These are phyloP conservation scores for Pseudohalonectria lignicola DNA, from an alignment of 2,329 filamentous ascomycete species.

Conservation along the genomic window DNA sequence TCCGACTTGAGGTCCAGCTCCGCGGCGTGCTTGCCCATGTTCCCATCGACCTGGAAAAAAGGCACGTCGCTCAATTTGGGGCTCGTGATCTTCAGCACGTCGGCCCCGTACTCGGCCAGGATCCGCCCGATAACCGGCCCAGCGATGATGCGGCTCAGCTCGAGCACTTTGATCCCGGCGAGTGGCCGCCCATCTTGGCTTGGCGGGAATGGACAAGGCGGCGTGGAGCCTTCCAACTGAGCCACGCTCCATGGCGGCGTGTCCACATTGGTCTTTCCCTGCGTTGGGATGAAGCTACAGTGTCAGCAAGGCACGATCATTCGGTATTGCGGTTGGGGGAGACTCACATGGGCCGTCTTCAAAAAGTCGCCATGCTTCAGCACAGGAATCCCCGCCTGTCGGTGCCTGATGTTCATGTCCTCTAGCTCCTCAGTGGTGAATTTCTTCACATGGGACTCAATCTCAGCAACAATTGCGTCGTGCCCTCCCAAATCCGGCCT, in stretches of 20 bases:
- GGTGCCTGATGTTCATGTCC: conserved; percentile 38
- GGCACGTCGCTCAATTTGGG: conserved; percentile 58
- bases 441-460: conserved; percentile 45
- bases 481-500: conserved; percentile 19
- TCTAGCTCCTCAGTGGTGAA: conserved; percentile 47
- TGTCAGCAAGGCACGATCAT: background rate
- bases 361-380: conserved; percentile 49
- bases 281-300: no score
- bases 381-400: conserved; percentile 49
- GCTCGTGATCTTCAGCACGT: conserved; percentile 62
- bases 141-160: conserved; percentile 66
- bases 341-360: conserved; percentile 35
- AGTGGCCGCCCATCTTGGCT: conserved; percentile 19
- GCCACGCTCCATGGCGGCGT: conserved; percentile 38
- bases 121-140: conserved; percentile 62
- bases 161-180: conserved; percentile 59
- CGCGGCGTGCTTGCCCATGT: conserved; percentile 57
- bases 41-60: conserved; percentile 63
- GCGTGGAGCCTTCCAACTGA: conserved; percentile 29
- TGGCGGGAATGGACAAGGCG: conserved; percentile 27
- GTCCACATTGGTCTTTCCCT: conserved; percentile 21
- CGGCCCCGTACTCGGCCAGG: conserved; percentile 64
- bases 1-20: conserved; percentile 50
- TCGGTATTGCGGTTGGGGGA: background rate
- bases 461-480: conserved; percentile 15